Evolutionary conservation across 2,329 filamentous ascomycete genomes (phyloP).

Genomic region (Fusarium chaquense): DNA sequence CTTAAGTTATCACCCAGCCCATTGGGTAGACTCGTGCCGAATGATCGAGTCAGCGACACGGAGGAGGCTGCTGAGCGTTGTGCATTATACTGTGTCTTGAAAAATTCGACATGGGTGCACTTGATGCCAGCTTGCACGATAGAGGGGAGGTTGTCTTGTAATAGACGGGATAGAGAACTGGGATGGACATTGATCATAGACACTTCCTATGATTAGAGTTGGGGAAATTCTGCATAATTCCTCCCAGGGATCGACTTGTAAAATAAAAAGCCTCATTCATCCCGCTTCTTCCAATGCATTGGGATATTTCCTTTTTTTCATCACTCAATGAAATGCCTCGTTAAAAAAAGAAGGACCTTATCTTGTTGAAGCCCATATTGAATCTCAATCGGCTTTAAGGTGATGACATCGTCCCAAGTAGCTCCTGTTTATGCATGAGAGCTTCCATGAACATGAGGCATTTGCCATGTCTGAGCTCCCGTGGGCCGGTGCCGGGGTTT

Average conservation of each 20-base stretch:
- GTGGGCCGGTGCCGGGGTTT: slow-evolving; percentile 48
- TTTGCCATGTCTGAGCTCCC: slow-evolving; percentile 48
- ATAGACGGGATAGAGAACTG: slow-evolving; percentile 58
- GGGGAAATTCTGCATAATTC: slow-evolving; percentile 51
- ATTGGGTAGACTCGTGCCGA: slow-evolving; percentile 54
- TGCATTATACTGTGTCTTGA: slow-evolving; percentile 47
- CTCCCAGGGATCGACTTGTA: slow-evolving; percentile 56
- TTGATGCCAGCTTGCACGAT: slow-evolving; percentile 51
- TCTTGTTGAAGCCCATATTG: slow-evolving; percentile 12
- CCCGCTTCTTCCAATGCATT: slow-evolving; percentile 52
- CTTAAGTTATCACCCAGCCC: slow-evolving; percentile 53
- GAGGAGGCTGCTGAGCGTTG: slow-evolving; percentile 47
- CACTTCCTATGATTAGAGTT: slow-evolving; percentile 53
- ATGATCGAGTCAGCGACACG: slow-evolving; percentile 53
- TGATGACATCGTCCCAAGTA: slow-evolving; percentile 30
- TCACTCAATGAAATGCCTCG: slow-evolving; percentile 10
- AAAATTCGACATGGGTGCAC: slow-evolving; percentile 45
- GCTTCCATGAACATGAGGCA: slow-evolving; percentile 44
- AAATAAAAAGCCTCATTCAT: slow-evolving; percentile 60
- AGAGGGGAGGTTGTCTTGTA: slow-evolving; percentile 54
- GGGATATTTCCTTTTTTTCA: slow-evolving; percentile 49
- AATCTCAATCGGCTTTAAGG: slow-evolving; percentile 41
- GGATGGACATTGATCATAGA: slow-evolving; percentile 51
- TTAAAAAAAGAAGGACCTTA: slow-evolving; percentile 14
- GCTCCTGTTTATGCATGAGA: slow-evolving; percentile 22